phyloP scores from a whole-genome alignment of 257 asterid genomes.

The Solanum lignicaule region DNA sequence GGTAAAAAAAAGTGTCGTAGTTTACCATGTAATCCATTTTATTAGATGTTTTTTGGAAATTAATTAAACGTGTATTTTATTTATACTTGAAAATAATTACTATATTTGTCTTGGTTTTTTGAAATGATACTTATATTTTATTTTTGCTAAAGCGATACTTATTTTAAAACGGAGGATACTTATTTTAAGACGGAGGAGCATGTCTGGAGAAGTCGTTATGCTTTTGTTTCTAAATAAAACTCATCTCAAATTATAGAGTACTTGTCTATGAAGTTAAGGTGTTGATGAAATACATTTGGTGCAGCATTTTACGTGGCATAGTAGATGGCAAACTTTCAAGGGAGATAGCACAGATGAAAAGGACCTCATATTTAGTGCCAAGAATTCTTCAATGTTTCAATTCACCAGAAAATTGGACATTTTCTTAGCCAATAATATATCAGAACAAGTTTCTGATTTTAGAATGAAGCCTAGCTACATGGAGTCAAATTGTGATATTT shows the following conservation, averaged over 20 bases:
- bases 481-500: not conserved
- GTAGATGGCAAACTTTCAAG: constrained; percentile 4
- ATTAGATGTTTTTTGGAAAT: too few relatives aligned
- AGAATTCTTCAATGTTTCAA: not conserved
- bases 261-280: not conserved
- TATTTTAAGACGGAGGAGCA: too few relatives aligned
- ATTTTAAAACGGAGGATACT: too few relatives aligned
- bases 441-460: not conserved
- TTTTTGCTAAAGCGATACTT: too few relatives aligned
- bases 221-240: not conserved
- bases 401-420: not conserved
- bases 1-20: too few relatives aligned
- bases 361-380: constrained; percentile 1
- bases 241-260: not conserved
- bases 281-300: not conserved
- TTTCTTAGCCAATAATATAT: not conserved
- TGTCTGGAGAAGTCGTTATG: not conserved
- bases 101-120: too few relatives aligned
- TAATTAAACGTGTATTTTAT: too few relatives aligned
- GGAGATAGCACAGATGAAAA: not conserved
- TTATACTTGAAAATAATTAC: too few relatives aligned
- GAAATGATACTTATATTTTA: too few relatives aligned
- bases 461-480: not conserved
- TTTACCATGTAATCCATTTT: not conserved
- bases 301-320: constrained; percentile 1